phyloP scores from a whole-genome alignment of 140 eudicot species.

The Stevia rebaudiana region DNA sequence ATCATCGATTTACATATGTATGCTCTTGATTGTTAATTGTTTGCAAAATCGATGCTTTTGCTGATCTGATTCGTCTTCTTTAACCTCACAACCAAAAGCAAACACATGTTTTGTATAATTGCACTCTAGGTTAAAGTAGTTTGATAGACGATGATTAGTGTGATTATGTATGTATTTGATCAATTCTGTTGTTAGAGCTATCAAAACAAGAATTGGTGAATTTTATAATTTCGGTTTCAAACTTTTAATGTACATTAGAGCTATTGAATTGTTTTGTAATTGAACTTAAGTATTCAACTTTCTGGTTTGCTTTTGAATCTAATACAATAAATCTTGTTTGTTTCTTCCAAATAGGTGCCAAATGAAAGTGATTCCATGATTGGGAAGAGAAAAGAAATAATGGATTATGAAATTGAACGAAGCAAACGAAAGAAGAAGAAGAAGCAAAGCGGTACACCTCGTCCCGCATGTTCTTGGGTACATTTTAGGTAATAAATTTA shows the following conservation, averaged over 20 bases:
- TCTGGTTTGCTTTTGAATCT: not conserved
- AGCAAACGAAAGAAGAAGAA: conserved; percentile 60
- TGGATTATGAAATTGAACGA: conserved; percentile 45
- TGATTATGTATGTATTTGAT: conserved; percentile 17
- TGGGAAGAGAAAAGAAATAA: conserved; percentile 43
- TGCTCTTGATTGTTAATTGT: conserved; percentile 14
- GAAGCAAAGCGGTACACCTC: conserved; percentile 67
- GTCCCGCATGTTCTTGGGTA: conserved; percentile 90
- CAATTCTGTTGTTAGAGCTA: conserved; percentile 3
- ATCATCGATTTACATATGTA: conserved; percentile 19
- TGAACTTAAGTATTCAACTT: not conserved
- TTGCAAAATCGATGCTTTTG: not conserved
- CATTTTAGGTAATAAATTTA: conserved; percentile 54
- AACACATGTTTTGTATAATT: too few species aligned
- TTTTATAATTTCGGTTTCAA: conserved; percentile 2
- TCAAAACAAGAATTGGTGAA: not conserved
- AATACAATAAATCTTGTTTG: not conserved
- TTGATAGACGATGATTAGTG: conserved; percentile 5
- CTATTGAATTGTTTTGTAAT: not conserved
- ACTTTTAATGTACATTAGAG: not conserved
- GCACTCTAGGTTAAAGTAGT: not conserved
- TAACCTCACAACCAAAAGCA: too few species aligned
- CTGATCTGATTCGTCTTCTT: too few species aligned
- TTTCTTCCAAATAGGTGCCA: conserved; percentile 26
- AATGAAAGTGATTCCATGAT: conserved; percentile 44